Percentiles rank a stretch among this genome's conserved stretches.
phyloP scores from a whole-genome alignment of 306 rosid species.

The Sicyos baderoa region DNA sequence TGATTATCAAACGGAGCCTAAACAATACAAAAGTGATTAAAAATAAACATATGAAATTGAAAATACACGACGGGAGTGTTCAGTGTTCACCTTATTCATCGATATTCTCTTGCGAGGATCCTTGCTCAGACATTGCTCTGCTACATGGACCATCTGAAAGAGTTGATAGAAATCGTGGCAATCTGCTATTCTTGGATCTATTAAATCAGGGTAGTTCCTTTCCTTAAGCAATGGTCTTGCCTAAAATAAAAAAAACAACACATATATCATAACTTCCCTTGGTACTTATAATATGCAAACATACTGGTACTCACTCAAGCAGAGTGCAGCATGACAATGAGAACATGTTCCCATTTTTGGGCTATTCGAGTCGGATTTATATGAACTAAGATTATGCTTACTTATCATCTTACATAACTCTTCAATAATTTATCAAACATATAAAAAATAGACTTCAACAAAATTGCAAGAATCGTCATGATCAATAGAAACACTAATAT shows the following conservation, averaged over 20 bases:
- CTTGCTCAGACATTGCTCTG: slow-evolving; percentile 64
- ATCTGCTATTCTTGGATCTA: slow-evolving; percentile 48
- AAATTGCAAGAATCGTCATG: neutral
- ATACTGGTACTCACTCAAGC: neutral
- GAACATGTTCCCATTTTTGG: slow-evolving; percentile 3
- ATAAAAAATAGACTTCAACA: neutral
- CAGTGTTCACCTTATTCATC: slow-evolving; percentile 43
- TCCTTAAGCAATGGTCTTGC: slow-evolving; percentile 61
- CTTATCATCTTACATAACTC: neutral
- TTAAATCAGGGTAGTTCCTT: slow-evolving; percentile 68
- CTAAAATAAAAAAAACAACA: slow-evolving; percentile 24
- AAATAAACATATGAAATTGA: neutral
- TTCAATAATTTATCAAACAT: neutral
- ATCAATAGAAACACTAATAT: neutral
- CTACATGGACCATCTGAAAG: slow-evolving; percentile 71
- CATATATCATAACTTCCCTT: neutral
- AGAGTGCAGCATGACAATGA: slow-evolving; percentile 4
- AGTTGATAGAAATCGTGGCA: slow-evolving; percentile 56
- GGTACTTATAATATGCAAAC: neutral
- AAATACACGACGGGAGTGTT: slow-evolving; percentile 17
- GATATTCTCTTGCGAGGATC: slow-evolving; percentile 58
- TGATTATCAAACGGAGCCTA: no score
- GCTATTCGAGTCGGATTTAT: neutral
- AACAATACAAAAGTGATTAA: neutral
- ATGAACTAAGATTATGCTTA: neutral